These are phyloP conservation scores for Taphrina deformans DNA, from an alignment of 1,139 yeast species.

Conservation along the genomic window DNA sequence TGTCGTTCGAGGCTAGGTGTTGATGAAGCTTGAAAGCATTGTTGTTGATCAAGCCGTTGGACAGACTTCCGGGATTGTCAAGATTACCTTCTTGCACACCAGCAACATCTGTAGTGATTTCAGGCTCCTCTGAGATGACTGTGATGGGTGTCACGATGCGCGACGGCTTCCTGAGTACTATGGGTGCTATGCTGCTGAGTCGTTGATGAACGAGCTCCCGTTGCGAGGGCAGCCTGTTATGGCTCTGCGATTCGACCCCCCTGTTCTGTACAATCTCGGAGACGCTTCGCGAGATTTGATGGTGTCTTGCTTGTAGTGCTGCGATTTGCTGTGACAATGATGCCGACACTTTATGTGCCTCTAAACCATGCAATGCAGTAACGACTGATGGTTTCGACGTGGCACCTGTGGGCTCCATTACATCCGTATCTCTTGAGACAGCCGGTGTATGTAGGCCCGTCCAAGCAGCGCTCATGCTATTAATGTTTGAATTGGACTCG, in stretches of 20 bases:
- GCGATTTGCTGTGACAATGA: conserved; percentile 6
- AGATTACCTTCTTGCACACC: not conserved
- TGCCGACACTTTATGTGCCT: not conserved
- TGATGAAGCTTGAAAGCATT: conserved; percentile 14
- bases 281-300: conserved; percentile 17
- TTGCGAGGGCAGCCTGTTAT: conserved; percentile 12
- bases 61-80: not conserved
- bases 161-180: conserved; percentile 1
- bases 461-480: not conserved
- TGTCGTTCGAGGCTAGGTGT: conserved; percentile 17
- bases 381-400: not conserved
- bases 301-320: conserved; percentile 10
- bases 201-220: conserved; percentile 16
- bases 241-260: not conserved
- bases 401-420: not conserved
- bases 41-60: not conserved
- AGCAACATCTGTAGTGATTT: not conserved
- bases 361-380: not conserved
- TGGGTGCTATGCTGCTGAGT: conserved; percentile 25
- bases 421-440: not conserved
- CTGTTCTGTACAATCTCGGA: conserved; percentile 8
- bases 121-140: conserved; percentile 15
- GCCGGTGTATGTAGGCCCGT: conserved; percentile 33
- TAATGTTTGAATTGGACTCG: not conserved
- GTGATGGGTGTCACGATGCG: not conserved